Base-by-base conservation (phyloP, 768 basidiomycete species). In the Cubamyces sp. region DNA sequence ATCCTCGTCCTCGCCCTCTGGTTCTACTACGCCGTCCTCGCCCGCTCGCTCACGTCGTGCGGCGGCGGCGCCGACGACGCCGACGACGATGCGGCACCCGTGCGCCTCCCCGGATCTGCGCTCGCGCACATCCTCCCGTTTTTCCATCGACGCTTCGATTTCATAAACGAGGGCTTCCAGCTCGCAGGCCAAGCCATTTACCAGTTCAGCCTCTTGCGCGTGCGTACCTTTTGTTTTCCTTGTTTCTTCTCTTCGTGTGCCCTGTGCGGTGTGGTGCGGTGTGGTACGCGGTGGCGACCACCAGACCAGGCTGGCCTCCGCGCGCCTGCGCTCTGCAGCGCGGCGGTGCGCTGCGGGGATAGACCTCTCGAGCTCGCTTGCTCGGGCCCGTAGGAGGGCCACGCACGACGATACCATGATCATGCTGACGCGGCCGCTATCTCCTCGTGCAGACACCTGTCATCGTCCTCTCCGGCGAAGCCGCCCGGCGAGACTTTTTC, bases 391-490 rank as follows among this genome's bases (percentile, higher is more conserved):
- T 30, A 8, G 8, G 28, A 30, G 28, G 28, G 28, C 28, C 28
- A 30, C 28, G 28, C 28, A 30, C 28, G 4, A 8, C 28, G 28
- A 30, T 30, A 30, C 28, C 4, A 30, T 30, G 28, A 30, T 30
- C 28, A 30, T 30, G 25, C 57, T 57, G 45, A 56, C 59, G 51
- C 54, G 40, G 52, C 48, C 53, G 43, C 37, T 47, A 30, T 28
- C 34, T 50, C 64, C 70, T 58, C 28, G 60, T 64, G 51, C 69
- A 92, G 90, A 85, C 87, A 65, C 86, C 81, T 3, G 88, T 92
- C 66, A 79, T 92, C 54, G 89, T 87, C 37, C 82, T 92, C 42
- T 91, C 90, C 42, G 91, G 90, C 54, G 87, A 90, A 70, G 79
- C 78, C 37, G 90, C 84, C 16, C 79, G 90, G 58, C 81, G 83